These are phyloP conservation scores for Leonotis leonurus DNA, from an alignment of 257 asterid species.

Conservation along the genomic window DNA sequence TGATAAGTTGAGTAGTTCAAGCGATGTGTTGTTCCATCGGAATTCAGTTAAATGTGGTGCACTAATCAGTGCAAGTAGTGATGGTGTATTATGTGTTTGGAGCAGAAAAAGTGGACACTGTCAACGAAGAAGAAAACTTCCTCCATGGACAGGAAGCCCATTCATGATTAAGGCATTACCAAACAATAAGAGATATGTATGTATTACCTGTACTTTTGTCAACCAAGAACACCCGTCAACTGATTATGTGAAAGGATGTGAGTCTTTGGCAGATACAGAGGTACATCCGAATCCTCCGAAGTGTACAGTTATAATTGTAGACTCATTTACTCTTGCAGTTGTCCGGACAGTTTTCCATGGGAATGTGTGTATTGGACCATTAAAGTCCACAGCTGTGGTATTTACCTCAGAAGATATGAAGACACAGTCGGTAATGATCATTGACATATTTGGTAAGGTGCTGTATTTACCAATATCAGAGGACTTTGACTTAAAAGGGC, in stretches of 20 bases:
- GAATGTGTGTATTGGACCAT: slow-evolving; percentile 58
- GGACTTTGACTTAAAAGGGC: slow-evolving; percentile 41
- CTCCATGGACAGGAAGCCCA: slow-evolving; percentile 95
- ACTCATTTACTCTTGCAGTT: slow-evolving; percentile 62
- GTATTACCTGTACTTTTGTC: slow-evolving; percentile 56
- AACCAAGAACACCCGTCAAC: slow-evolving; percentile 34
- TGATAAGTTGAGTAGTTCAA: slow-evolving; percentile 29
- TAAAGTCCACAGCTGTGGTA: slow-evolving; percentile 62
- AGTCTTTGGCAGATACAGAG: slow-evolving; percentile 33
- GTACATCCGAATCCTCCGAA: slow-evolving; percentile 36
- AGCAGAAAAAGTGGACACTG: slow-evolving; percentile 86
- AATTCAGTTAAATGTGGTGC: slow-evolving; percentile 44
- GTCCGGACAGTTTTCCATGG: slow-evolving; percentile 90
- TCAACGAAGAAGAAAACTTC: slow-evolving; percentile 83
- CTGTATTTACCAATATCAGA: slow-evolving; percentile 51
- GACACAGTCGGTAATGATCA: slow-evolving; percentile 58
- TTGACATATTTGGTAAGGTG: slow-evolving; percentile 73
- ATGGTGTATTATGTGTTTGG: slow-evolving; percentile 91
- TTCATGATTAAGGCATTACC: slow-evolving; percentile 55
- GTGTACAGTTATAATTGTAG: slow-evolving; percentile 63
- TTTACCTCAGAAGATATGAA: slow-evolving; percentile 42
- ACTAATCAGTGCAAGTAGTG: slow-evolving; percentile 73
- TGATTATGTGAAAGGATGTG: slow-evolving; percentile 24
- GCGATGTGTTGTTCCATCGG: slow-evolving; percentile 28
- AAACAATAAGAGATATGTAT: slow-evolving; percentile 64